Evolutionary conservation across 441 rosid species (phyloP), one percentile per base, ranked within the genome.

Genomic region (Breynia disticha): DNA sequence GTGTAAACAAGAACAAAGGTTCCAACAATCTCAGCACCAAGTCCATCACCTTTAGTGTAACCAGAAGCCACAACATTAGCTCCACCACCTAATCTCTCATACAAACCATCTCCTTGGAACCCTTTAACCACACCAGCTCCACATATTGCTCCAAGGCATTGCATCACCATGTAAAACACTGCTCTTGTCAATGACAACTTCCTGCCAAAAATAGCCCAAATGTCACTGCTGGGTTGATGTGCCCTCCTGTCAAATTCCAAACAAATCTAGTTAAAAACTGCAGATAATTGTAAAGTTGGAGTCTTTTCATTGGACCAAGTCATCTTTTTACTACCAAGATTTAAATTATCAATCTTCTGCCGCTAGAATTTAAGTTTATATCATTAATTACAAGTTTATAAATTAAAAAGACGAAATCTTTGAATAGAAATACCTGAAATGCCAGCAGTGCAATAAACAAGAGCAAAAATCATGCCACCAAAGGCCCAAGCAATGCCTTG

Each of bases 401-500:
- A 16, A 52, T 4, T 16, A n/a, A 46, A 16, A 21, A 50, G 16
- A 11, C 20, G 7, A 2, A 52, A 21, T 12, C 11, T 47, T 11
- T n/a, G 19, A 16, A 47, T 2, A 16, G 19, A 14, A 2, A 3
- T 65, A 84, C 96, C 97, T 47, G 97, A 89, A 60, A 89, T 86
- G 10, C 97, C 97, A 39, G 97, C 97, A 17, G 97, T 86, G 21
- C 97, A 86, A 76, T 89, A 89, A 39, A 89, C 97, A 52, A 89
- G 97, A 18, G 84, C 93, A 72, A 89, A 89, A 79, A 89, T 88
- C 96, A 88, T 88, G 63, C 96, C 96, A 63, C 97, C 97, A 48
- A 88, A 88, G 19, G 96, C 89, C 97, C 97, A 89, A n/a, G 97
- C 95, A 47, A 89, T 89, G 16, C 97, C 97, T 67, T 86, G 97